Conservation (phyloP, 768 basidiomycete species). For the Mycena maculata region DNA sequence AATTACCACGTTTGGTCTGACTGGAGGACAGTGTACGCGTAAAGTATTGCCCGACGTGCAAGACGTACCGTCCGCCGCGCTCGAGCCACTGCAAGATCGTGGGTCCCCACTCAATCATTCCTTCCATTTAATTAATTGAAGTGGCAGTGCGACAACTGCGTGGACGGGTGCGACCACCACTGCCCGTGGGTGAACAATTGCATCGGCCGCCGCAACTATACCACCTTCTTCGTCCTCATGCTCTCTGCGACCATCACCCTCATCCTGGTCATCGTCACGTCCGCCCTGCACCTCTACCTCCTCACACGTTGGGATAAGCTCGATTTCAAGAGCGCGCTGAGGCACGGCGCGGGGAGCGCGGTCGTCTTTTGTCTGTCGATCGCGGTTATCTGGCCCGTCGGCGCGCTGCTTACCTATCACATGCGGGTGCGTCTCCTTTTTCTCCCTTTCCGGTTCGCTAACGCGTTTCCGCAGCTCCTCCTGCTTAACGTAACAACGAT, state of each 20-base stretch:
- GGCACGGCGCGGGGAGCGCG: conserved; percentile 77
- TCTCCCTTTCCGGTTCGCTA: background rate
- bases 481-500: conserved; percentile 94
- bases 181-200: conserved; percentile 96
- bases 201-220: conserved; percentile 94
- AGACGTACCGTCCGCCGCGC: conserved; percentile 91
- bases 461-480: conserved; percentile 64
- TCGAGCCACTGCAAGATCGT: conserved; percentile 97
- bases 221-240: conserved; percentile 91
- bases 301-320: conserved; percentile 64
- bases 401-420: conserved; percentile 85
- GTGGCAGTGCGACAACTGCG: conserved; percentile 96
- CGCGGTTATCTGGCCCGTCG: conserved; percentile 84
- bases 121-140: too few relatives aligned
- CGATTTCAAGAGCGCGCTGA: conserved; percentile 59
- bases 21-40: conserved; percentile 75
- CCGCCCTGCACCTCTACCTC: conserved; percentile 83
- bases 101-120: too few relatives aligned
- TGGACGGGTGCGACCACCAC: conserved; percentile 95
- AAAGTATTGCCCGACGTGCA: conserved; percentile 95
- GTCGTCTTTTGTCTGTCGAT: conserved; percentile 81
- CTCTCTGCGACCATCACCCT: conserved; percentile 79
- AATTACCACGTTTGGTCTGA: conserved; percentile 12
- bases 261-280: conserved; percentile 82
- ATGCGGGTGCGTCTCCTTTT: conserved; percentile 70